phyloP scores from a whole-genome alignment of 2,329 filamentous ascomycete genomes.

The Trichoderma sp. region DNA sequence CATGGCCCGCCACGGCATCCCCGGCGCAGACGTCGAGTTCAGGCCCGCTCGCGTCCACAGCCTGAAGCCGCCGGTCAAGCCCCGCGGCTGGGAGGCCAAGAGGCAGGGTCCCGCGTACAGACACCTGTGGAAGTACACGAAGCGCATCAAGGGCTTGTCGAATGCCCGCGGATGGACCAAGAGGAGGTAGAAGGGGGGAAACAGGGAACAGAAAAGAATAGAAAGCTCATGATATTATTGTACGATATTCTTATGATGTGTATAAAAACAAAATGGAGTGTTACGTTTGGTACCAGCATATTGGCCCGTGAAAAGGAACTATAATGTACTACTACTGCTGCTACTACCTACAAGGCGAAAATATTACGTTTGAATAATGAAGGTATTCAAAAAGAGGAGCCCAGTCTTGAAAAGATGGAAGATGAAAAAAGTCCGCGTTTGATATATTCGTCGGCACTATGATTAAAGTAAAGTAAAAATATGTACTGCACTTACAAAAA shows the following conservation, averaged over 20 bases:
- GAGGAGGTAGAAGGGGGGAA: slow-evolving; percentile 32
- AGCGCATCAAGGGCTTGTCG: slow-evolving; percentile 51
- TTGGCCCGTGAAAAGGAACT: neutral
- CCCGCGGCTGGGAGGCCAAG: slow-evolving; percentile 66
- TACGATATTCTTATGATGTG: slow-evolving; percentile 18
- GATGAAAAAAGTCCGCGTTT: neutral
- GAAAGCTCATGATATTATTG: slow-evolving; percentile 15
- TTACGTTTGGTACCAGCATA: neutral
- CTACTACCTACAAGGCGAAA: neutral
- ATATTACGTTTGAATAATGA: neutral
- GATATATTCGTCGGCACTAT: neutral
- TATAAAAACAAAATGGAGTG: slow-evolving; percentile 2
- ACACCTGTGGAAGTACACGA: slow-evolving; percentile 63
- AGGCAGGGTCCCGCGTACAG: slow-evolving; percentile 63
- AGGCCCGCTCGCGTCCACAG: slow-evolving; percentile 74
- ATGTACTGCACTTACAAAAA: neutral
- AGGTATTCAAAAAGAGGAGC: fast-evolving
- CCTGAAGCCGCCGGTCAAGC: slow-evolving; percentile 60
- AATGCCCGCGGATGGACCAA: slow-evolving; percentile 44
- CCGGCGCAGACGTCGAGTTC: slow-evolving; percentile 79
- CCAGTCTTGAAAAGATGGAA: neutral
- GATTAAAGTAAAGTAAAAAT: neutral
- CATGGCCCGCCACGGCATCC: slow-evolving; percentile 75
- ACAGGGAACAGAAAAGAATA: slow-evolving; percentile 15
- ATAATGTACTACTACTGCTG: neutral